Base-by-base conservation (phyloP, 2,329 filamentous ascomycete genomes). In the Sporothrix phasma region DNA sequence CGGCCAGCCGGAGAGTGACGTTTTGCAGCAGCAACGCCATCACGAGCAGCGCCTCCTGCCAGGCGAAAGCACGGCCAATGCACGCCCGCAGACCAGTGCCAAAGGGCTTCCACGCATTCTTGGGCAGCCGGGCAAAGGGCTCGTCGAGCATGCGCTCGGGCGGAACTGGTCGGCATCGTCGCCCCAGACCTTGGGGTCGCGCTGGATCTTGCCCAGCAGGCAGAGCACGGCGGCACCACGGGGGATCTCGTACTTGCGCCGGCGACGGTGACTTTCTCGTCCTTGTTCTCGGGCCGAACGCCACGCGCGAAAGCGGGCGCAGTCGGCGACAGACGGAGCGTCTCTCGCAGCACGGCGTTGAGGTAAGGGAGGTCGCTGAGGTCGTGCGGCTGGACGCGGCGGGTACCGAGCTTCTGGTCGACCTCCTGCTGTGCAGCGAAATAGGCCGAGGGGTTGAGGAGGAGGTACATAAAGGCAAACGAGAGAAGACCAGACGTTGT, bases 11-110 rank as follows among this genome's bases (percentile, higher is more conserved):
- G 63, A 90, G 81, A 67, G 88, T 81, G 74, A 90, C 89, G 68
- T 85, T 88, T 69, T 89, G 87, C 62, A 90, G 76, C 8, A 89
- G 71, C 67, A 87, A 78, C 0, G 84, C 83, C 5, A 71, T 69
- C 37, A 70, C 70, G 7, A 83, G 72, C 3, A 83, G 67, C 2
- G 77, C 75, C 66, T 84, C 81, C 68, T 84, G 81, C 78, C 79
- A 81, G 0, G 81, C 80, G 64, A 84, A 84, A 0, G 79, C 74
- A 1, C 81, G 73, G 4, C 81, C 81, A 37, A 84, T 83, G 64
- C 81, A 84, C 17, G 72, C 79, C 26, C 81, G 73, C 69, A 78
- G 74, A 1, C 81, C 81, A 39, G 78, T 83, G 0, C 81, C 81
- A 66, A 83, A 83, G 0, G 81, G 81, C 62, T 83, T 84, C 80